Percentiles rank a stretch among this genome's conserved stretches.
phyloP scores from a whole-genome alignment of 805 yeast genomes.

The Myxozyma udenii region DNA sequence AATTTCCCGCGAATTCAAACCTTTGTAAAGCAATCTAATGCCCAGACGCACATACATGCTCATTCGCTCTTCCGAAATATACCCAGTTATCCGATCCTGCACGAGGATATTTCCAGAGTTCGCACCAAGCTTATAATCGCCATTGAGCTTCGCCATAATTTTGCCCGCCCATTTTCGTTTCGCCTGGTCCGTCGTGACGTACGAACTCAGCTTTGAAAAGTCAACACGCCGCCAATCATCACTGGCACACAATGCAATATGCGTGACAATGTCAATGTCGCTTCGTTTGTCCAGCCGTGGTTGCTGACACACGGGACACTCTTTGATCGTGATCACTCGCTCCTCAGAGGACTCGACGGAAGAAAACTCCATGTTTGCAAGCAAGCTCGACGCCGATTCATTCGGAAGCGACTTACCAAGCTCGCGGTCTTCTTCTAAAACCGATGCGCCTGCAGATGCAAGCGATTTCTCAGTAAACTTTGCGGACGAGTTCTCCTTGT shows the following conservation, averaged over 20 bases:
- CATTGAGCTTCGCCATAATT: slow-evolving; percentile 75
- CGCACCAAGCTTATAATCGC: slow-evolving; percentile 78
- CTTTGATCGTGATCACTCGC: slow-evolving; percentile 57
- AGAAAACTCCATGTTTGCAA: neutral
- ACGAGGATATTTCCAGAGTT: slow-evolving; percentile 93
- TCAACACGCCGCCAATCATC: slow-evolving; percentile 71
- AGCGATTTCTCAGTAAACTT: neutral
- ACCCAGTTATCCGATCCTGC: slow-evolving; percentile 86
- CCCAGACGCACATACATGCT: slow-evolving; percentile 84
- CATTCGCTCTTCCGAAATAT: slow-evolving; percentile 90
- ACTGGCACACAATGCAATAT: slow-evolving; percentile 80
- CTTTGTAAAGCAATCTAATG: slow-evolving; percentile 75
- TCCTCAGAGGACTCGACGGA: slow-evolving; percentile 30
- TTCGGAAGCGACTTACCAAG: neutral
- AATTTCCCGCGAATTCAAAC: slow-evolving; percentile 55
- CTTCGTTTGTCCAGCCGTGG: slow-evolving; percentile 53
- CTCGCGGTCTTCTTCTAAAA: neutral
- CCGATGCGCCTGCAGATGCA: neutral
- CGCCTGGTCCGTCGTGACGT: slow-evolving; percentile 77
- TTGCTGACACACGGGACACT: slow-evolving; percentile 77
- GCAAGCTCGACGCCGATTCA: neutral
- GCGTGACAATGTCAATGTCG: slow-evolving; percentile 73
- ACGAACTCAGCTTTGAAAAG: slow-evolving; percentile 60
- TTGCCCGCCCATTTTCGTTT: slow-evolving; percentile 86
- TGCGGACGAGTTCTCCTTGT: neutral